A percentile compares a stretch with the other conserved stretches of the same genome.
phyloP scores from a whole-genome alignment of 345 rosid genomes.

The Iberis pinnata region DNA sequence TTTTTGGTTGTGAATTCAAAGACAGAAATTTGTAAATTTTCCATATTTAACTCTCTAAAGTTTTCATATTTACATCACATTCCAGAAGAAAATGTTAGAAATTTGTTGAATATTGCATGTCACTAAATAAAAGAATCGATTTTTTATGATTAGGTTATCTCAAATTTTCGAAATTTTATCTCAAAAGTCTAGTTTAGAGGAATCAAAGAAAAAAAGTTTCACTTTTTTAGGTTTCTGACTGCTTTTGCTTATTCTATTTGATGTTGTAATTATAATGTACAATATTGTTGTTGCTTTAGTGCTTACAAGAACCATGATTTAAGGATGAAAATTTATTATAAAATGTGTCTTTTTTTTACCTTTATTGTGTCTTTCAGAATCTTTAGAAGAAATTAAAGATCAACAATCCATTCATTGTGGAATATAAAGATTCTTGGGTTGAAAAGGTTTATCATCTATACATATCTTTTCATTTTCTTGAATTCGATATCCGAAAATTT shows the following conservation, averaged over 20 bases:
- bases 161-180: too few relatives aligned
- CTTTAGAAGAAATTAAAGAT: slow-evolving; percentile 10
- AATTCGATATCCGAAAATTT: neutral
- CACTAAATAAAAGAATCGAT: neutral
- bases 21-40: too few relatives aligned
- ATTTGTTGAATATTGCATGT: slow-evolving; percentile 12
- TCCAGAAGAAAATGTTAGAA: neutral
- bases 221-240: slow-evolving; percentile 16
- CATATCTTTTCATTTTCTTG: slow-evolving; percentile 2
- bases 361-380: too few relatives aligned
- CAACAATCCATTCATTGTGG: slow-evolving; percentile 83
- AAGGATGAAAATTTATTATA: neutral
- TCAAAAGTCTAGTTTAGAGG: slow-evolving; percentile 20
- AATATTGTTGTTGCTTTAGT: slow-evolving; percentile 4
- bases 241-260: too few relatives aligned
- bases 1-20: neutral
- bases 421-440: slow-evolving; percentile 98
- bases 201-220: slow-evolving; percentile 16
- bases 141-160: too few relatives aligned
- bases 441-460: slow-evolving; percentile 62
- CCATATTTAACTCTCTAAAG: neutral
- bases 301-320: slow-evolving; percentile 7
- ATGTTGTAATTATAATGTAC: slow-evolving; percentile 17
- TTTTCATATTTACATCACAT: neutral
- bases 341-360: slow-evolving; percentile 3